phyloP scores from a whole-genome alignment of 148 eudicot genomes.

The Persicaria maculosa region DNA sequence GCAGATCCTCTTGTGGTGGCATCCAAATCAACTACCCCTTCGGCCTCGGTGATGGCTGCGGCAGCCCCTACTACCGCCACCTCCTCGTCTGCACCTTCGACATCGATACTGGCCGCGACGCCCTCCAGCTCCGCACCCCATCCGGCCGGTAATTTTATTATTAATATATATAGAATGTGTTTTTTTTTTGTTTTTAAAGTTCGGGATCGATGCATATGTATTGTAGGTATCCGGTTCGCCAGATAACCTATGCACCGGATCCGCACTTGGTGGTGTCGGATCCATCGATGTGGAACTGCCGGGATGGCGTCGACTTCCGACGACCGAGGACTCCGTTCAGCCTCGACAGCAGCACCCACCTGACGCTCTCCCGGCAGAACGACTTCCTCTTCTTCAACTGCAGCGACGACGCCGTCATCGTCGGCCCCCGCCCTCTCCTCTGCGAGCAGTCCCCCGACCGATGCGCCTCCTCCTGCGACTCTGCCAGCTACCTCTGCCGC shows the following conservation, averaged over 20 bases:
- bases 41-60: conserved; percentile 79
- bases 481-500: conserved; percentile 68
- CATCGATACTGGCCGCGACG: conserved; percentile 15
- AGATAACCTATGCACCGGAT: conserved; percentile 51
- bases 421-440: conserved; percentile 65
- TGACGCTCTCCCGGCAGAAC: conserved; percentile 59
- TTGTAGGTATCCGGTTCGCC: conserved; percentile 38
- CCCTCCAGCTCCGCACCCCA: conserved; percentile 66
- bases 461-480: conserved; percentile 77
- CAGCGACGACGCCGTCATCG: conserved; percentile 51
- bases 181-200: neutral
- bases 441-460: conserved; percentile 71
- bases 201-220: neutral
- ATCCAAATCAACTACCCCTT: conserved; percentile 77
- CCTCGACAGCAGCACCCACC: conserved; percentile 65
- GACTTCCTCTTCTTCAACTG: conserved; percentile 93
- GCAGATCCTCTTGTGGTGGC: conserved; percentile 63
- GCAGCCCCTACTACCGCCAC: conserved; percentile 78
- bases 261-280: conserved; percentile 69
- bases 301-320: conserved; percentile 53
- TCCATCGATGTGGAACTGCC: conserved; percentile 83
- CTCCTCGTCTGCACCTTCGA: conserved; percentile 47
- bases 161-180: neutral
- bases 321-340: conserved; percentile 74
- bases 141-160: conserved; percentile 36